Evolutionary conservation across 192 early-diverging fungal species (phyloP).

Genomic region (Gonapodya sp.): DNA sequence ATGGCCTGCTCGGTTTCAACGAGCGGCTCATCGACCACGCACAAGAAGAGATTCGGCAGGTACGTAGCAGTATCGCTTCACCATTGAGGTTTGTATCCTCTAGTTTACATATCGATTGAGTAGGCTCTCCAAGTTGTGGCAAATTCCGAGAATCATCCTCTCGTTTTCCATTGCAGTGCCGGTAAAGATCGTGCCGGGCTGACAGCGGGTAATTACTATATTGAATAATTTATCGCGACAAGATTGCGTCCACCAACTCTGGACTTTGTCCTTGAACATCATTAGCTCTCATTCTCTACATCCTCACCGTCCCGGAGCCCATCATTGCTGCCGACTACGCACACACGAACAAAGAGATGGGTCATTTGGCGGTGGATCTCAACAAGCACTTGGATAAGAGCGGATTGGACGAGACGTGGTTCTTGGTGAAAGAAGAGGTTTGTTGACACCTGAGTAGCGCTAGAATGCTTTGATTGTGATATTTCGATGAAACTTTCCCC

Average conservation of each 20-base stretch:
- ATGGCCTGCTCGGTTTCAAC: not conserved
- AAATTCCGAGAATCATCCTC: not conserved
- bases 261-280: too few relatives aligned
- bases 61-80: too few relatives aligned
- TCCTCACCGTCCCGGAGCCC: not conserved
- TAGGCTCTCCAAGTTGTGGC: not conserved
- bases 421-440: not conserved
- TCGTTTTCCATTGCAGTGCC: conserved; percentile 6
- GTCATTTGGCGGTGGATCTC: not conserved
- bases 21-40: not conserved
- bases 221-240: too few relatives aligned
- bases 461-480: not conserved
- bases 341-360: not conserved
- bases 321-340: not conserved
- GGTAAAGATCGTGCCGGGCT: conserved; percentile 6
- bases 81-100: too few relatives aligned
- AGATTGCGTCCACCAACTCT: too few relatives aligned
- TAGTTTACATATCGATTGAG: too few relatives aligned
- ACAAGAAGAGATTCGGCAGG: not conserved
- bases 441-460: not conserved
- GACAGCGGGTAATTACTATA: not conserved
- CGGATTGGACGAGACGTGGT: not conserved
- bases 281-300: not conserved
- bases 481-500: not conserved
- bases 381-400: not conserved